Evolutionary conservation across 768 basidiomycete species (phyloP).

Genomic region (Xanthoconium stramineum): DNA sequence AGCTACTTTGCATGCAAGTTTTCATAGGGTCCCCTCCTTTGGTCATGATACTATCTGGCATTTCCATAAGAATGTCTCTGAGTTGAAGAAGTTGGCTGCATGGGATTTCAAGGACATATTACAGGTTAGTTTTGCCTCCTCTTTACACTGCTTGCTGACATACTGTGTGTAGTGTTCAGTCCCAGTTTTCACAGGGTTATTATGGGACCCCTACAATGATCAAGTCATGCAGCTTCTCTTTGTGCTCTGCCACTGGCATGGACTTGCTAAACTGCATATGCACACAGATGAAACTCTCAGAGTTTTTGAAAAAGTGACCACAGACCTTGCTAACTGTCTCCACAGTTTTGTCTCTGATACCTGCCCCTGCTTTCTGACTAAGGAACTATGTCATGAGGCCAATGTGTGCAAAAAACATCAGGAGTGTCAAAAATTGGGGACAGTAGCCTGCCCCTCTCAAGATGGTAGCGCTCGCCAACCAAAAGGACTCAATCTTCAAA

Average conservation of each 20-base stretch:
- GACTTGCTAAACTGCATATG: not conserved
- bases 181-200: not conserved
- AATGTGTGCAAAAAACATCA: too few species aligned
- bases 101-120: not conserved
- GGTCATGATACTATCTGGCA: not conserved
- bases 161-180: not conserved
- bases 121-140: not conserved
- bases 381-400: not conserved
- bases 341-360: not conserved
- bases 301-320: not conserved
- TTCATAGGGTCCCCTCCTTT: not conserved
- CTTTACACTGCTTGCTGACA: not conserved
- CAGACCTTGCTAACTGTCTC: not conserved
- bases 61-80: not conserved
- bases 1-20: not conserved
- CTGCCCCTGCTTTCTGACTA: not conserved
- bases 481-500: not conserved
- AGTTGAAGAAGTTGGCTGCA: not conserved
- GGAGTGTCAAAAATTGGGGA: too few species aligned
- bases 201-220: not conserved
- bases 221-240: not conserved
- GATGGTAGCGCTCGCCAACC: not conserved
- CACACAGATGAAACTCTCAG: not conserved
- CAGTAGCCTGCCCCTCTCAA: too few species aligned
- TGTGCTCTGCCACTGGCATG: not conserved